These are phyloP conservation scores for Rhexocercosporidium sp. DNA, from an alignment of 2,329 filamentous ascomycete genomes.

Conservation along the genomic window DNA sequence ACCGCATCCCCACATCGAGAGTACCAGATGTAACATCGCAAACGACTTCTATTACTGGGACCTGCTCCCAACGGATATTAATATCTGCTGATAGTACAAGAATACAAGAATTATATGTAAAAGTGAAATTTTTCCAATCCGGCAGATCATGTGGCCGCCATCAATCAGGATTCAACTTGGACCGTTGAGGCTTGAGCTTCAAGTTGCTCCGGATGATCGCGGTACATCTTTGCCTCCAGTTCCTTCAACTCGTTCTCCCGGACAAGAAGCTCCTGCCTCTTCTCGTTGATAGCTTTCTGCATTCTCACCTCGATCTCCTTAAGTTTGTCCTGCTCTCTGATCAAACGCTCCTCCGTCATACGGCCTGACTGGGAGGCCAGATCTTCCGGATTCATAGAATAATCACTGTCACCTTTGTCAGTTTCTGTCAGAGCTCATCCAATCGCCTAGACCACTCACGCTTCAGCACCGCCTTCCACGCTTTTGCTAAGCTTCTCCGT, in stretches of 20 bases:
- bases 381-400: constrained; percentile 96
- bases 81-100: constrained; percentile 1
- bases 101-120: neutral
- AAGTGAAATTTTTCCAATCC: neutral
- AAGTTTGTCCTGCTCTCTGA: constrained; percentile 98
- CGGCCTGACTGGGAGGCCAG: constrained; percentile 95
- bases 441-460: constrained; percentile 66
- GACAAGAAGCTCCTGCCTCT: constrained; percentile 95
- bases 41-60: too few species aligned
- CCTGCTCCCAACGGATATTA: neutral
- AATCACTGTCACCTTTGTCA: constrained; percentile 59
- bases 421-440: constrained; percentile 40
- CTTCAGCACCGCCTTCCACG: constrained; percentile 84
- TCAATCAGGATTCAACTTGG: neutral
- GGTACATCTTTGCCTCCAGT: constrained; percentile 95
- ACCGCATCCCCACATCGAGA: too few species aligned
- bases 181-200: neutral
- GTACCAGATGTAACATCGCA: too few species aligned
- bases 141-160: too few species aligned
- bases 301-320: constrained; percentile 99
- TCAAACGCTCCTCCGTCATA: constrained; percentile 98
- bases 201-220: constrained; percentile 60
- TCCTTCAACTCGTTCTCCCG: constrained; percentile 98
- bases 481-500: constrained; percentile 99
- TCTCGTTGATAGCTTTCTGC: constrained; percentile 99